Conservation (phyloP, 495 filamentous ascomycete genomes). For the Tricharina praecox region DNA sequence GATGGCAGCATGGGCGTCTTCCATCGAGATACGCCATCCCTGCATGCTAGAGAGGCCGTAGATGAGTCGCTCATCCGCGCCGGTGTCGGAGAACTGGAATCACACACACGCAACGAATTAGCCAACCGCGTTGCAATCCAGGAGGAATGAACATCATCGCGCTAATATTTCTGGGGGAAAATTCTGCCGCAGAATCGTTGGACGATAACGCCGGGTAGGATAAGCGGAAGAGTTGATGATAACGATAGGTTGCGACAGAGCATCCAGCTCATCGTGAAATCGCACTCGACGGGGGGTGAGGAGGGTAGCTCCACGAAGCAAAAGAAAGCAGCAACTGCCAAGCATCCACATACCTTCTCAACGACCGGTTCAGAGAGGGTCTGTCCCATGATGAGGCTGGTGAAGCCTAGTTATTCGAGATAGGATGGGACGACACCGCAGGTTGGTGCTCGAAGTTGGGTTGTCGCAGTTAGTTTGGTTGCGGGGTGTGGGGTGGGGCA, state of each 20-base stretch:
- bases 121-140: too few species aligned
- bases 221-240: too few species aligned
- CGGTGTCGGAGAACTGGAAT: constrained; percentile 61
- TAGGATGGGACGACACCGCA: too few species aligned
- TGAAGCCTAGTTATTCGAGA: constrained; percentile 1
- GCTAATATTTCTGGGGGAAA: too few species aligned
- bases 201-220: too few species aligned
- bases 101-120: constrained; percentile 10
- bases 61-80: constrained; percentile 79
- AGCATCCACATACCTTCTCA: constrained; percentile 74
- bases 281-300: too few species aligned
- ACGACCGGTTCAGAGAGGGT: constrained; percentile 97
- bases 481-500: too few species aligned
- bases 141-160: too few species aligned
- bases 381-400: constrained; percentile 62
- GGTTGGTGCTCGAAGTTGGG: too few species aligned
- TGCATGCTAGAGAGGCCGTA: constrained; percentile 98
- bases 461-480: too few species aligned
- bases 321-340: background rate
- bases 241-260: background rate
- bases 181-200: too few species aligned
- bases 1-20: constrained; percentile 78
- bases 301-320: too few species aligned
- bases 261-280: background rate
- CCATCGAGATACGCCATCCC: constrained; percentile 99